Evolutionary conservation across 352 stramenopile genomes (phyloP).

Genomic region (Phytophthora macrochlamydospora): DNA sequence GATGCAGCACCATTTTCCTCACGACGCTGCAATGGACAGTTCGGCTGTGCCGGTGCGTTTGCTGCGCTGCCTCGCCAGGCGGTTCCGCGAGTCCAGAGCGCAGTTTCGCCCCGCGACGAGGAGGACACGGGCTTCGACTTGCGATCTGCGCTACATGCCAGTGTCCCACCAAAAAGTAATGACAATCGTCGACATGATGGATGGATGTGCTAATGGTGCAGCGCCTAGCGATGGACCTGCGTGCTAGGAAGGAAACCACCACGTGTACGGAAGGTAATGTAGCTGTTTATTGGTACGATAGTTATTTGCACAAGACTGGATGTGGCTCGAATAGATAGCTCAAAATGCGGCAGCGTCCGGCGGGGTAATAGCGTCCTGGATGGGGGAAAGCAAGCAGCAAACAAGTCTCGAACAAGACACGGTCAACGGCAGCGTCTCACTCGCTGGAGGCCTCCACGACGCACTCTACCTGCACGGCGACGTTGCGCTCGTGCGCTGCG

Average conservation of each 20-base stretch:
- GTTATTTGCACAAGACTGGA: constrained; percentile 45
- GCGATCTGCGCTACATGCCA: no score
- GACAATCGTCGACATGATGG: neutral
- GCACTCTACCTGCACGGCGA: constrained; percentile 46
- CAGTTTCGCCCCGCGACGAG: neutral
- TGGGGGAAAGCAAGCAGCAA: neutral
- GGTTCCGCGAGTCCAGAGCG: neutral
- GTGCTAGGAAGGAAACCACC: neutral
- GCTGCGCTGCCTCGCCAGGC: no score
- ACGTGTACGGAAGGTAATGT: constrained; percentile 16
- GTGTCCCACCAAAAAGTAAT: neutral
- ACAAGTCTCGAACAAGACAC: neutral
- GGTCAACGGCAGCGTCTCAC: constrained; percentile 5
- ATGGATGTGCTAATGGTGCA: neutral
- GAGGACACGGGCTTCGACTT: no score
- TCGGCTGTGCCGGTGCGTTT: no score
- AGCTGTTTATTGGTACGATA: constrained; percentile 47
- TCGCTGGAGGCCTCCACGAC: constrained; percentile 40
- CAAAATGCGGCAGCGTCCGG: constrained; percentile 28
- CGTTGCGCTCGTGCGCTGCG: constrained; percentile 67
- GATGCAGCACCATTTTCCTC: neutral
- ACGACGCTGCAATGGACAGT: neutral
- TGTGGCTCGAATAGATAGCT: constrained; percentile 47
- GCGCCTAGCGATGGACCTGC: neutral
- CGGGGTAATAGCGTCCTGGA: no score